Evolutionary conservation across 805 yeast genomes (phyloP).

Genomic region (Huiozyma naganishii): DNA sequence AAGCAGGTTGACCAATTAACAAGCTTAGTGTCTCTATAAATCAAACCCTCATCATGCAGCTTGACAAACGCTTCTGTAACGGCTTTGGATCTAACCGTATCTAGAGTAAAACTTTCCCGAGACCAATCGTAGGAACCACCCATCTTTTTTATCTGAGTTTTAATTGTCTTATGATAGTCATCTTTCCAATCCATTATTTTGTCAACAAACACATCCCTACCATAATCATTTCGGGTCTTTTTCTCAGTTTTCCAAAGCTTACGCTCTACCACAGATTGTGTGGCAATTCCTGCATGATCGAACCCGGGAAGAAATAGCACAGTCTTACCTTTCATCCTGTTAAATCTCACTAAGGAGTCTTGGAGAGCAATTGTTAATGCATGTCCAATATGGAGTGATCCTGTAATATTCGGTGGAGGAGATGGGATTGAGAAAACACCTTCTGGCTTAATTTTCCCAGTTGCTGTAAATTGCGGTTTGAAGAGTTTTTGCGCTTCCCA

Average conservation of each 20-base stretch:
- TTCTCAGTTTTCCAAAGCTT: constrained; percentile 75
- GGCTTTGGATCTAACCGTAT: constrained; percentile 62
- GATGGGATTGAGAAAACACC: constrained; percentile 87
- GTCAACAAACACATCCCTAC: constrained; percentile 76
- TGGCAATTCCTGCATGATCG: constrained; percentile 98
- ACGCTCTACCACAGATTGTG: constrained; percentile 95
- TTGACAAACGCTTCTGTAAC: constrained; percentile 84
- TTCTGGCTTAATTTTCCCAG: constrained; percentile 63
- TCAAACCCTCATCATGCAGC: constrained; percentile 84
- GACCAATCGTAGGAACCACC: constrained; percentile 97
- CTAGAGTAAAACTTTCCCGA: constrained; percentile 85
- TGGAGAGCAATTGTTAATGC: constrained; percentile 90
- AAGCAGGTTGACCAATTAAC: constrained; percentile 93
- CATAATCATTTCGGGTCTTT: constrained; percentile 84
- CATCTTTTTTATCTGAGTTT: constrained; percentile 66
- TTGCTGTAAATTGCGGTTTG: constrained; percentile 65
- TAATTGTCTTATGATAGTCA: constrained; percentile 73
- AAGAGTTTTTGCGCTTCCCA: constrained; percentile 82
- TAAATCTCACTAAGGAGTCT: constrained; percentile 80
- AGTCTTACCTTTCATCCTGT: constrained; percentile 94
- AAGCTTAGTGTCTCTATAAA: constrained; percentile 83
- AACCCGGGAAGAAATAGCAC: constrained; percentile 89
- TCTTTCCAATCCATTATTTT: constrained; percentile 98
- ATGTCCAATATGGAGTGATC: constrained; percentile 96
- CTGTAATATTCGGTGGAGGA: constrained; percentile 97